A percentile compares a stretch with the other conserved stretches of the same genome.
These are phyloP conservation scores for Chlorella vulgaris DNA, from an alignment of 139 green algal genomes.

Conservation along the genomic window DNA sequence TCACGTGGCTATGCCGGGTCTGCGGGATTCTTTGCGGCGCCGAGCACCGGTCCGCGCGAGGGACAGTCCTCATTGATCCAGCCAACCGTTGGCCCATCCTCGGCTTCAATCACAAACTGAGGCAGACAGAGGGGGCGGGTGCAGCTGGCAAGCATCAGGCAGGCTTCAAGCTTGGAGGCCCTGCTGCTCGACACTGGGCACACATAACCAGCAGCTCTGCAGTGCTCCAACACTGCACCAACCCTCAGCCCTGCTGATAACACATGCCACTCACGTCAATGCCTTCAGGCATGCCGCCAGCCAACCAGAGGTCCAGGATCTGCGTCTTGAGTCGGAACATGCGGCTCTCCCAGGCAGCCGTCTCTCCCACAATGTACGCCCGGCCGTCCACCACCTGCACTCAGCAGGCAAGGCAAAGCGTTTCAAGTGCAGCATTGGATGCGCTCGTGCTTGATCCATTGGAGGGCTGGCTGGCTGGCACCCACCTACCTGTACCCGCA, in stretches of 20 bases:
- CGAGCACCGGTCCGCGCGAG: background rate
- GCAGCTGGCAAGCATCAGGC: background rate
- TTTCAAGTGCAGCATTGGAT: background rate
- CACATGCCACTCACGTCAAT: conserved; percentile 25
- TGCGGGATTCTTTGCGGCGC: background rate
- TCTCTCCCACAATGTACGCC: background rate
- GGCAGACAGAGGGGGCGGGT: background rate
- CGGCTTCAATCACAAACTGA: conserved; percentile 7
- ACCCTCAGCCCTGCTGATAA: too few species aligned
- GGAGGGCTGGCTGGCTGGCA: background rate
- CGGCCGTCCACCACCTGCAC: conserved; percentile 4
- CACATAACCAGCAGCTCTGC: background rate
- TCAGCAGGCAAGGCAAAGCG: background rate
- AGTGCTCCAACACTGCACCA: background rate
- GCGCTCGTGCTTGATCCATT: too few species aligned
- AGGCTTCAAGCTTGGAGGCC: background rate
- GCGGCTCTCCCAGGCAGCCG: background rate
- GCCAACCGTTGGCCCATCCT: conserved; percentile 3
- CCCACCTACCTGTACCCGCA: background rate
- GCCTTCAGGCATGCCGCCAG: conserved; percentile 2
- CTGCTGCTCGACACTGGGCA: background rate
- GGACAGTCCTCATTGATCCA: background rate
- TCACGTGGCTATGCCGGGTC: background rate
- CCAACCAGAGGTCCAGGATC: conserved; percentile 6
- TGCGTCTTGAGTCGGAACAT: conserved; percentile 14